Percentiles rank a stretch among this genome's conserved stretches.
Evolutionary conservation across 2,329 filamentous ascomycete genomes (phyloP).

Genomic region (Sarocladium oryzae): DNA sequence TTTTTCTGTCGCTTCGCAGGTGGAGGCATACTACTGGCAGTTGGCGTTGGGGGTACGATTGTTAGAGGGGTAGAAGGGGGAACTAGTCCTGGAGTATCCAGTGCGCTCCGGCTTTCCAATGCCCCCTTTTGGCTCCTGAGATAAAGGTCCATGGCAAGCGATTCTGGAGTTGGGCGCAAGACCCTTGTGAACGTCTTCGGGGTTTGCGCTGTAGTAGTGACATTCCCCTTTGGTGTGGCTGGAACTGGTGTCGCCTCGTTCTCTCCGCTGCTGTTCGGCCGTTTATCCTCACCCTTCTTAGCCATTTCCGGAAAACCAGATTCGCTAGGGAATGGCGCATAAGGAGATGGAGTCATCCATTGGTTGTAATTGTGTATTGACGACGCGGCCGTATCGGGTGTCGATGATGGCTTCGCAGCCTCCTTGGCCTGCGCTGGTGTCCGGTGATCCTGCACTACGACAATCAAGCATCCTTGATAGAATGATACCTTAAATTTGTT

Average conservation of each 20-base stretch:
- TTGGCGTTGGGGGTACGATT: slow-evolving; percentile 54
- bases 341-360: slow-evolving; percentile 84
- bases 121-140: slow-evolving; percentile 57
- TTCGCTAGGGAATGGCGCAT: slow-evolving; percentile 66
- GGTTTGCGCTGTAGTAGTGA: neutral
- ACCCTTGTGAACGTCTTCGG: slow-evolving; percentile 71
- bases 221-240: slow-evolving; percentile 32
- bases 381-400: slow-evolving; percentile 38
- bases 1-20: slow-evolving; percentile 63
- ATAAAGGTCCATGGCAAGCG: slow-evolving; percentile 66
- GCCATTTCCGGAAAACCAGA: slow-evolving; percentile 14
- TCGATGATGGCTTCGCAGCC: slow-evolving; percentile 30
- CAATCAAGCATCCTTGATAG: slow-evolving; percentile 92
- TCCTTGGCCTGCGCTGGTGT: slow-evolving; percentile 56
- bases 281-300: slow-evolving; percentile 33
- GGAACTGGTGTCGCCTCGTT: neutral
- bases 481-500: slow-evolving; percentile 66
- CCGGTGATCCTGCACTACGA: slow-evolving; percentile 87
- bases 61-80: slow-evolving; percentile 57
- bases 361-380: slow-evolving; percentile 91
- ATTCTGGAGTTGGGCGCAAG: slow-evolving; percentile 75
- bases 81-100: slow-evolving; percentile 36
- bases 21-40: slow-evolving; percentile 50
- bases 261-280: slow-evolving; percentile 28
- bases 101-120: slow-evolving; percentile 22